Evolutionary conservation across 2,329 filamentous ascomycete genomes (phyloP).

Genomic region (Aspergillus hiratsukae): DNA sequence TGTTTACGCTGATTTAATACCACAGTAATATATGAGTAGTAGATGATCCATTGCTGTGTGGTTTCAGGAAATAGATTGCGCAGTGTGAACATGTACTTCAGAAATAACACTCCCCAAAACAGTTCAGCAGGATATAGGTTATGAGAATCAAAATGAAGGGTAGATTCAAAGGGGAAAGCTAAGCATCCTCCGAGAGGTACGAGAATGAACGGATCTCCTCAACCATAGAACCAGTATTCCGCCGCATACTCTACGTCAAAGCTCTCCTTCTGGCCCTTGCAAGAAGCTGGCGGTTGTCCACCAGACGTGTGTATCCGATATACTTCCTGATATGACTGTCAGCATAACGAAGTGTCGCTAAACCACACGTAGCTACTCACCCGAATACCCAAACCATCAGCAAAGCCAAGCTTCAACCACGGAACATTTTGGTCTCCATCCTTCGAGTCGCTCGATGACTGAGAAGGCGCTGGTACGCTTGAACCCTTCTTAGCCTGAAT

Average conservation of each 20-base stretch:
- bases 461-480: slow-evolving; percentile 24
- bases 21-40: not conserved
- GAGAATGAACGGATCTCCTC: slow-evolving; percentile 1
- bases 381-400: slow-evolving; percentile 25
- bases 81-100: not conserved
- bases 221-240: slow-evolving; percentile 43
- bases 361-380: slow-evolving; percentile 17
- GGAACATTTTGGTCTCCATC: slow-evolving; percentile 20
- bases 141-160: not conserved
- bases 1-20: not conserved
- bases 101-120: not conserved
- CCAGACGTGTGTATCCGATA: slow-evolving; percentile 39
- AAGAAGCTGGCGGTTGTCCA: slow-evolving; percentile 32
- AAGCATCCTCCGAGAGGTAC: not conserved
- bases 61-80: not conserved
- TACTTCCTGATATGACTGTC: slow-evolving; percentile 29
- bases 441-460: not conserved
- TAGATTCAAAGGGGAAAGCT: not conserved
- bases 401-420: slow-evolving; percentile 30
- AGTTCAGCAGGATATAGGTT: not conserved
- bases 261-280: slow-evolving; percentile 25
- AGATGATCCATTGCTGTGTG: not conserved
- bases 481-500: slow-evolving; percentile 23
- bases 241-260: slow-evolving; percentile 38
- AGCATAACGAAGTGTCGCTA: slow-evolving; percentile 4